Evolutionary conservation across 176 grass and related monocot genomes (phyloP).

Genomic region (Musa troglodytarum): DNA sequence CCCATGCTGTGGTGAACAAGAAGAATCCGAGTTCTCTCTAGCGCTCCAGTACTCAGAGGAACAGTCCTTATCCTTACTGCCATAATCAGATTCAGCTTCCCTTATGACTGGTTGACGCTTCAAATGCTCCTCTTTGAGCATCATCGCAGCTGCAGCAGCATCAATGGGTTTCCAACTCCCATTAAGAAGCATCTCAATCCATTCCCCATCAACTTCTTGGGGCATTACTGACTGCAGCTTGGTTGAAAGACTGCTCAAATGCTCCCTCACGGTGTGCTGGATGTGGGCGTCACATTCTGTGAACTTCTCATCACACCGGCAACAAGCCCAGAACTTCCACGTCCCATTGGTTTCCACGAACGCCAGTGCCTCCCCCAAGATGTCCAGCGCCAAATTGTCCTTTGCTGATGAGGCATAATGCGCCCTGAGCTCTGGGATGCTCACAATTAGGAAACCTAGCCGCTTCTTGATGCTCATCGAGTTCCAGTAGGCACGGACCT

Average conservation of each 20-base stretch:
- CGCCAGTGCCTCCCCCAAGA: slow-evolving; percentile 43
- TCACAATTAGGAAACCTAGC: slow-evolving; percentile 43
- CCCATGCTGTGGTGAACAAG: slow-evolving; percentile 36
- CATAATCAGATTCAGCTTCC: slow-evolving; percentile 3
- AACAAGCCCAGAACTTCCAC: slow-evolving; percentile 71
- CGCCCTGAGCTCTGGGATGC: slow-evolving; percentile 42
- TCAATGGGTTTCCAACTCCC: slow-evolving; percentile 70
- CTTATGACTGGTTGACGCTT: not conserved
- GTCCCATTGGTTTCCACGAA: slow-evolving; percentile 32
- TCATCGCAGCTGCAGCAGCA: slow-evolving; percentile 32
- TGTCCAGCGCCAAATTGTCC: slow-evolving; percentile 17
- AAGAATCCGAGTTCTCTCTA: slow-evolving; percentile 61
- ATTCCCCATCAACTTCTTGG: slow-evolving; percentile 46
- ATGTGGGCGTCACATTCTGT: slow-evolving; percentile 23
- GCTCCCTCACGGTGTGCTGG: slow-evolving; percentile 36
- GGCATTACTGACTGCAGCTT: slow-evolving; percentile 41
- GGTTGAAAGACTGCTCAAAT: slow-evolving; percentile 36
- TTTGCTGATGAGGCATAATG: slow-evolving; percentile 38
- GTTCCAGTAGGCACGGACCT: slow-evolving; percentile 66
- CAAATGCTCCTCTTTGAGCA: slow-evolving; percentile 49
- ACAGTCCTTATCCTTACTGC: slow-evolving; percentile 51
- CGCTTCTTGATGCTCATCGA: slow-evolving; percentile 32
- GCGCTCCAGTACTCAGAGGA: slow-evolving; percentile 38
- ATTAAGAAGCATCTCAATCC: slow-evolving; percentile 53
- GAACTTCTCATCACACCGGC: slow-evolving; percentile 46